phyloP scores from a whole-genome alignment of 805 yeast species.

The Lipomyces sp. region DNA sequence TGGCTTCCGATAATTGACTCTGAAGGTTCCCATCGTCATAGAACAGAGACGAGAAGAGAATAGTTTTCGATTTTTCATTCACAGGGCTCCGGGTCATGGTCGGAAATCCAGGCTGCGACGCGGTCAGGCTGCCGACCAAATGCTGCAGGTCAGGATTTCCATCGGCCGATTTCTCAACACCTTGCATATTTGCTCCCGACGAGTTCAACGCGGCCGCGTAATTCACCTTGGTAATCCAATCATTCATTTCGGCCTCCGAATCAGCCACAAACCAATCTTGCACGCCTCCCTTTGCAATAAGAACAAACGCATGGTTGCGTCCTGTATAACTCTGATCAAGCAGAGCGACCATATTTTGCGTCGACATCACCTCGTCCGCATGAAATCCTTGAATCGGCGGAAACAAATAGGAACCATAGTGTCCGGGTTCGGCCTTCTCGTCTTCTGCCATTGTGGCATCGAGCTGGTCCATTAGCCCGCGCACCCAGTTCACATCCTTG shows the following conservation, averaged over 20 bases:
- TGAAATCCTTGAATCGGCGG: constrained; percentile 48
- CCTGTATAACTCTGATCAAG: constrained; percentile 33
- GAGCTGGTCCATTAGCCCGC: constrained; percentile 39
- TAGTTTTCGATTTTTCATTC: constrained; percentile 9
- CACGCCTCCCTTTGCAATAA: constrained; percentile 43
- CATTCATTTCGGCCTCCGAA: constrained; percentile 53
- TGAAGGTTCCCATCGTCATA: constrained; percentile 19
- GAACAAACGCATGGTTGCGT: constrained; percentile 41
- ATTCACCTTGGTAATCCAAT: constrained; percentile 65
- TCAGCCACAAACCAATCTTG: constrained; percentile 51
- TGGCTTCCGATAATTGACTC: constrained; percentile 15
- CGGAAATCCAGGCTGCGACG: constrained; percentile 1
- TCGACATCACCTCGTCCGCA: constrained; percentile 46
- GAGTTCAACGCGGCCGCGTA: constrained; percentile 56
- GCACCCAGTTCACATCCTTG: constrained; percentile 48
- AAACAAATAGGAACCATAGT: constrained; percentile 28
- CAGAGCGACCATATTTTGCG: constrained; percentile 52
- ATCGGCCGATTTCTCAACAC: constrained; percentile 19
- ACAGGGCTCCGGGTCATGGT: neutral
- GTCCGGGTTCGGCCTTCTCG: constrained; percentile 14
- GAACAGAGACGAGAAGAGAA: constrained; percentile 21
- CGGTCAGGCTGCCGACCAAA: constrained; percentile 22
- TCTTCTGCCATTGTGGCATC: constrained; percentile 11
- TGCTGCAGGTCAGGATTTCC: constrained; percentile 18
- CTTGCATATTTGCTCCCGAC: constrained; percentile 41